These are phyloP conservation scores for Sporothrix dimorphospora DNA, from an alignment of 2,329 filamentous ascomycete species.

Conservation along the genomic window DNA sequence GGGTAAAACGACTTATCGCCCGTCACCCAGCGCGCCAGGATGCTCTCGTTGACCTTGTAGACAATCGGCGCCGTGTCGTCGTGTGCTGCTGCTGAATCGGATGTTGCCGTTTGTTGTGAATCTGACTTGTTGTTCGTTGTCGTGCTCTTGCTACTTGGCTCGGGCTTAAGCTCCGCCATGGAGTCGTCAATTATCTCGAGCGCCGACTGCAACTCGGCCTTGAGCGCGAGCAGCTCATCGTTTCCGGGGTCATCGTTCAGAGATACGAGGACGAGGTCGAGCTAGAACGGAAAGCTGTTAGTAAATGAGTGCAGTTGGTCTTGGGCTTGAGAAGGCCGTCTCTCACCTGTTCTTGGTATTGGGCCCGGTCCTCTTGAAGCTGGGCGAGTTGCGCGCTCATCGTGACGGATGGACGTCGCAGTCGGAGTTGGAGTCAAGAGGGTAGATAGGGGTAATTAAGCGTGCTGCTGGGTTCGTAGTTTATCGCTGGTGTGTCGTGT, in stretches of 20 bases:
- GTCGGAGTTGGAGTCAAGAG: not conserved
- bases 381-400: conserved; percentile 44
- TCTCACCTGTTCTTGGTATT: conserved; percentile 61
- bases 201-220: conserved; percentile 79
- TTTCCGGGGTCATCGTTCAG: conserved; percentile 82
- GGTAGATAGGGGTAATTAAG: not conserved
- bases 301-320: not conserved
- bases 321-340: not conserved
- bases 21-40: conserved; percentile 87
- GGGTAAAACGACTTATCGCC: conserved; percentile 91
- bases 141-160: conserved; percentile 46
- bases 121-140: not conserved
- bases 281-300: conserved; percentile 48
- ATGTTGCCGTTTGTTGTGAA: conserved; percentile 37
- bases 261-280: conserved; percentile 75
- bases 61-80: conserved; percentile 49
- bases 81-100: conserved; percentile 42
- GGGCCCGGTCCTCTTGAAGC: conserved; percentile 55
- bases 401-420: conserved; percentile 28
- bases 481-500: not conserved
- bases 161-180: conserved; percentile 77
- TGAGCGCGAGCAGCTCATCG: conserved; percentile 74
- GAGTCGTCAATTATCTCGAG: conserved; percentile 78
- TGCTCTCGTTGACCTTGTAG: conserved; percentile 86
- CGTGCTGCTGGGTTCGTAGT: too few relatives aligned